Base-by-base conservation (phyloP, 225 moss, liverwort and hornwort genomes). In the Sphagnum contortum region DNA sequence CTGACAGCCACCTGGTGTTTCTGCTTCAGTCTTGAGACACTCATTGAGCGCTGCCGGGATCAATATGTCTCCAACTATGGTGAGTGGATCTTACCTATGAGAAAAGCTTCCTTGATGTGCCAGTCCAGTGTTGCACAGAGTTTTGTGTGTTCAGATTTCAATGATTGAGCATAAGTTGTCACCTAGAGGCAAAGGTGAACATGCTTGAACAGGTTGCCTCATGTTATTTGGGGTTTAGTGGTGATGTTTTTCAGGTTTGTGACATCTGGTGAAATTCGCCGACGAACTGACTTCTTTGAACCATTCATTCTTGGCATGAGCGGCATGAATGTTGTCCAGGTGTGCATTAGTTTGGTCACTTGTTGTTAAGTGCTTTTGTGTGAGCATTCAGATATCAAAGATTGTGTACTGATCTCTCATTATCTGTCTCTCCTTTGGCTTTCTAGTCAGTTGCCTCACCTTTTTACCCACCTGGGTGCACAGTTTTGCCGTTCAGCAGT, bases 201-300 rank as follows among this genome's bases (percentile, higher is more conserved):
- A 52, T 52, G 52, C 46, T 49, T 62, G 10, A 58, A 54, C 13
- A 47, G 45, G 51, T 72, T 63, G 54, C 49, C 71, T 80, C 62
- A 80, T 44, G 71, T 65, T 48, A 71, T 74, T 64, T 67, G 74
- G 75, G 71, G 67, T 88, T 69, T 80, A 94, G 93, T 94, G 73
- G 93, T 94, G 61, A 94, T 90, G 93, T 94, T 90, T 80, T 93
- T 93, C 90, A 93, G 93, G 76, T 93, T 93, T 82, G 90, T 93
- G 71, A 93, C 93, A 56, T 93, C 93, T 60, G 93, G 73, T 71
- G 93, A 93, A 77, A 90, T 93, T 61, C 81, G 90, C 68, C 88
- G 83, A 68, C 83, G 90, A 52, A 67, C 93, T 48, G 88, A 93
- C 50, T 93, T 93, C 75, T 93, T 93, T 72, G 93, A 90, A 72